Evolutionary conservation across 495 filamentous ascomycete species (phyloP), one percentile per base, ranked within the genome.

Genomic region (Penicillium simplicissimum): DNA sequence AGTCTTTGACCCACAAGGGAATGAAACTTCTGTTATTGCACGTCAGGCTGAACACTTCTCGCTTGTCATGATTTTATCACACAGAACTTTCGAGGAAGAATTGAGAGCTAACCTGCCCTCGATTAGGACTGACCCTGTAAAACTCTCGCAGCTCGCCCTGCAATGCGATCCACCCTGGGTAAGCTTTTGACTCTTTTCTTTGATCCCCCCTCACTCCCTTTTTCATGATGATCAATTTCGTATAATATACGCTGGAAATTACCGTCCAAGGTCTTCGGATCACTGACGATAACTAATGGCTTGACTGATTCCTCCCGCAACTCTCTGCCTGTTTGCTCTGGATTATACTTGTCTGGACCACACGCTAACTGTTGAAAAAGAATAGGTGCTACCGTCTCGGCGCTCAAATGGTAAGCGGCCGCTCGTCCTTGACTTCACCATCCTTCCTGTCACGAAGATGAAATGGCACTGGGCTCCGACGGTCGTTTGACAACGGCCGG

Each of bases 401-500:
- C 35, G 33, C 56, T 15, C 37, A 25, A 63, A 66, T 69, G 69
- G 74, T 76, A 78, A 77, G 76, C 68, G 49, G 51, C 52, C 55
- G 53, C 53, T 53, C 42, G 52, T 64, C 59, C 49, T 60, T 61
- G 65, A 13, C 33, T 43, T 40, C 36, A 43, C 42, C 7, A 55
- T 35, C 71, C 60, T 34, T 48, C 58, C 53, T 34, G 59, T 75
- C 71, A 55, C 77, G 67, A 89, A 91, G 94, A 98, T 97, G 93
- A 96, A 91, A 83, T 84, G 93, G 94, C 95, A 98, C 95, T 98
- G 95, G 95, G 96, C 95, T 96, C 93, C 92, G 94, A 98, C 77
- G 79, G 77, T 81, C 72, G 75, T 69, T 68, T 65, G 67, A 80
- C 68, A 74, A 77, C 73, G 74, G 73, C 66, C 78, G 78, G 77